Evolutionary conservation across 2,329 filamentous ascomycete genomes (phyloP), one percentile per base, ranked within the genome.

Genomic region (Alternaria rosae): DNA sequence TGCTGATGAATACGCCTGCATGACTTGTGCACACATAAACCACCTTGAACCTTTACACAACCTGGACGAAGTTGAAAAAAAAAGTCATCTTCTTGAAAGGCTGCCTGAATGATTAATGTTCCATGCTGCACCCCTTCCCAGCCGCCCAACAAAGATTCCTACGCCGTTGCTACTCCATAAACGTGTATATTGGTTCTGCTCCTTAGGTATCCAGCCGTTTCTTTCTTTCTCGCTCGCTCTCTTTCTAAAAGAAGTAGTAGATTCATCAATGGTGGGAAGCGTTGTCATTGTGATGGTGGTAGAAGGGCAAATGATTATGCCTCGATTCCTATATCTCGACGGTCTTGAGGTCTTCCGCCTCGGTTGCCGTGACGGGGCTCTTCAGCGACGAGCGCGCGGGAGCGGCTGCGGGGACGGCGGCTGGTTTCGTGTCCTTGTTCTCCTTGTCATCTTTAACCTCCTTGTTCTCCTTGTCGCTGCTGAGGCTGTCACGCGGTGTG

Each of bases 271-370:
- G 35, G 4, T 38, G 59, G 51, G 38, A 58, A 62, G 60, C n/a
- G 59, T 38, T 38, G 35, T 38, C 17, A 38, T 38, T 38, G 35
- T 38, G 32, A 38, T 38, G 32, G 32, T 57, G 48, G 42, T 44
- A 50, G 52, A 51, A 54, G 51, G 54, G 51, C 54, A 56, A 61
- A 30, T 55, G 41, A 42, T 51, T 59, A 23, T 20, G 35, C 38
- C 30, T 56, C 44, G 23, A 48, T 61, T 59, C 50, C 66, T 78
- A 80, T 76, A 84, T 84, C 71, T 83, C 81, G 50, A 84, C 82
- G 13, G 81, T 83, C 76, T 83, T 84, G 76, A 84, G 80, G 65
- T 83, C 82, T 44, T 67, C 72, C 56, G 71, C 55, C 25, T 78
- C 75, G 10, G 68, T 53, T 23, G 41, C 28, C 8, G 53, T 41